Conservation (phyloP, 1,284 basidiomycete genomes). For the Phylloporus sp. region DNA sequence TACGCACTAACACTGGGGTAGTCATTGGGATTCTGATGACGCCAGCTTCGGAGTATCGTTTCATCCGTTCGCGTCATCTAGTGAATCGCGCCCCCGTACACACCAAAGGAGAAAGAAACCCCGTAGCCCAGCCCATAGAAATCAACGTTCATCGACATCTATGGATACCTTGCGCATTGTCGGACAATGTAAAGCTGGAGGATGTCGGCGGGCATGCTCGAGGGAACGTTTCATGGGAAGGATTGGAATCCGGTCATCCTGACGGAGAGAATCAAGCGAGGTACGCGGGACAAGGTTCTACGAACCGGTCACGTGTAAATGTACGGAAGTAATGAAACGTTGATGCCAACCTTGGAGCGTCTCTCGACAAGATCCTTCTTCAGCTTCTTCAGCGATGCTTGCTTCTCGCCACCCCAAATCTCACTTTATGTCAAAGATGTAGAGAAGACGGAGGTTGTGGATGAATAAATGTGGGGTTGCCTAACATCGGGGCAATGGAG, state of each 20-base stretch:
- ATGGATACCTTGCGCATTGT: conserved; percentile 52
- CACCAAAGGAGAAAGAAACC: conserved; percentile 81
- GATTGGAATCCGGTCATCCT: conserved; percentile 83
- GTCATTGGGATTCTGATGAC: conserved; percentile 80
- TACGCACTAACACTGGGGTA: conserved; percentile 66
- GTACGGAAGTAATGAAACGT: conserved; percentile 1
- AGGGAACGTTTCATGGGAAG: conserved; percentile 82
- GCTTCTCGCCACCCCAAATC: conserved; percentile 70
- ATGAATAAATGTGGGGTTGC: conserved; percentile 12
- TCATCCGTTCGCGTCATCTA: conserved; percentile 76
- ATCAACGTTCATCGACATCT: conserved; percentile 89
- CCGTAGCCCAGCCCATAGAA: conserved; percentile 87
- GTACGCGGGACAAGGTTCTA: conserved; percentile 82
- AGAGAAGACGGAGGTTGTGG: conserved; percentile 52
- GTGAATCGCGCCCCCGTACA: conserved; percentile 81
- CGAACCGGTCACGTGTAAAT: conserved; percentile 6
- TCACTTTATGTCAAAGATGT: conserved; percentile 59
- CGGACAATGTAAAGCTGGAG: conserved; percentile 28
- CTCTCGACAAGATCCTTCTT: conserved; percentile 87
- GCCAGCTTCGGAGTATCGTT: conserved; percentile 82
- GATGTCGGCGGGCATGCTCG: conserved; percentile 38
- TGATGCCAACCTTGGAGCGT: conserved; percentile 60
- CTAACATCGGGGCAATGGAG: conserved; percentile 30
- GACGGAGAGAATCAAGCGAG: conserved; percentile 59
- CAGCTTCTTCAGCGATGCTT: conserved; percentile 62